Conservation (phyloP, 495 filamentous ascomycete species). For the Apodospora peruviana region DNA sequence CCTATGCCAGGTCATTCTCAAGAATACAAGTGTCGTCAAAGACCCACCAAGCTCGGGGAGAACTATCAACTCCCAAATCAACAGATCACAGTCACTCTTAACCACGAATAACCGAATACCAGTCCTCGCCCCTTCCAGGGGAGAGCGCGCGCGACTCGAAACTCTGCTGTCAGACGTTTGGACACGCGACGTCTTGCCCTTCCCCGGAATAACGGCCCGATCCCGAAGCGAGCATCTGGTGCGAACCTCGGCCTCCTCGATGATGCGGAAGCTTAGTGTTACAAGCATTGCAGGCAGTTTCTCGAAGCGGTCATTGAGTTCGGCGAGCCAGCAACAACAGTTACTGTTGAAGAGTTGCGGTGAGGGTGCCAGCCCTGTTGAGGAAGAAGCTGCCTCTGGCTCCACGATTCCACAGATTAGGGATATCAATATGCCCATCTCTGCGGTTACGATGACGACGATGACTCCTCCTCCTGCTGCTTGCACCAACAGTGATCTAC, state of each 20-base stretch:
- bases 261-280: conserved; percentile 79
- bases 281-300: conserved; percentile 63
- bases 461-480: too few relatives aligned
- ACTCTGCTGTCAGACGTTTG: conserved; percentile 70
- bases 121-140: conserved; percentile 61
- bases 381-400: conserved; percentile 3
- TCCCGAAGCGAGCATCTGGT: conserved; percentile 60
- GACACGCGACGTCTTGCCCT: conserved; percentile 76
- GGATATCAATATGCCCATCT: background rate
- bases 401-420: background rate
- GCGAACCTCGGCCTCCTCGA: conserved; percentile 63
- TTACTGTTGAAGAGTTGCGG: background rate
- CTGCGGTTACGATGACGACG: background rate
- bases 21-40: conserved; percentile 73
- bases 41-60: conserved; percentile 33
- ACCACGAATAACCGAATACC: conserved; percentile 55
- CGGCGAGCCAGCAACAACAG: conserved; percentile 20
- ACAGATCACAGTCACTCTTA: conserved; percentile 66
- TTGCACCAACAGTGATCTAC: background rate
- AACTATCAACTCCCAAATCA: conserved; percentile 43
- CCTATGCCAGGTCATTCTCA: conserved; percentile 75
- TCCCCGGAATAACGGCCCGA: conserved; percentile 70
- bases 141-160: conserved; percentile 75
- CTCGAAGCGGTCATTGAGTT: conserved; percentile 49
- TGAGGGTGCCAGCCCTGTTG: background rate